Percentiles rank a stretch among this genome's conserved stretches.
These are phyloP conservation scores for Rhododendron mucronatum DNA, from an alignment of 148 eudicot species.

Conservation along the genomic window DNA sequence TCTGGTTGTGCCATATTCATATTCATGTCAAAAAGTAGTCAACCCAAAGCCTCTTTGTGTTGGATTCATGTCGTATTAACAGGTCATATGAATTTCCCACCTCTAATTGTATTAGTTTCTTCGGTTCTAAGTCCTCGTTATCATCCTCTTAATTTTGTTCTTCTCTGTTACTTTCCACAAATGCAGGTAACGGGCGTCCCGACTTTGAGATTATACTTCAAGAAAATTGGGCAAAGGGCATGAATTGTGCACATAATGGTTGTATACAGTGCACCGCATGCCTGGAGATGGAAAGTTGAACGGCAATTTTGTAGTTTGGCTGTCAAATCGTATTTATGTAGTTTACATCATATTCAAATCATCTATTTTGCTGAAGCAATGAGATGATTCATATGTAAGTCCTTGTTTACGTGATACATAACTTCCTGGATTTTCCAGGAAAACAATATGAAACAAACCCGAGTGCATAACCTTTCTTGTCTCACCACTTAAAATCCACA, in stretches of 20 bases:
- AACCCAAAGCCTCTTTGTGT: background rate
- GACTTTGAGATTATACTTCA: background rate
- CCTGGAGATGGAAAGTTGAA: background rate
- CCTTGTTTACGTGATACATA: background rate
- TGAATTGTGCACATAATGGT: background rate
- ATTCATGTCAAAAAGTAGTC: background rate
- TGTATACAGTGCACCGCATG: background rate
- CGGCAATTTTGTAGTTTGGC: background rate
- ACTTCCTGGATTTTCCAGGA: background rate
- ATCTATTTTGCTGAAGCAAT: background rate
- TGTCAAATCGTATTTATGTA: background rate
- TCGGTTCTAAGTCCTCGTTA: background rate
- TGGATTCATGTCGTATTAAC: background rate
- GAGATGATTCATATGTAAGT: background rate
- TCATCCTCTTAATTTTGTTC: background rate
- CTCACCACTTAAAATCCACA: background rate
- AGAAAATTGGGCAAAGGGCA: conserved; percentile 3
- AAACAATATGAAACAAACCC: background rate
- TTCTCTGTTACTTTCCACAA: background rate
- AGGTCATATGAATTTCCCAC: background rate
- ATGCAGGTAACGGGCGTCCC: background rate
- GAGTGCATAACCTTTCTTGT: background rate
- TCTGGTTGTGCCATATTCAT: background rate
- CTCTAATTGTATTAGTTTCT: background rate
- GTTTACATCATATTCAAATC: background rate